A percentile compares a stretch with the other conserved stretches of the same genome.
Conservation (phyloP, 352 stramenopile species). For the Plasmopara halstedii region DNA sequence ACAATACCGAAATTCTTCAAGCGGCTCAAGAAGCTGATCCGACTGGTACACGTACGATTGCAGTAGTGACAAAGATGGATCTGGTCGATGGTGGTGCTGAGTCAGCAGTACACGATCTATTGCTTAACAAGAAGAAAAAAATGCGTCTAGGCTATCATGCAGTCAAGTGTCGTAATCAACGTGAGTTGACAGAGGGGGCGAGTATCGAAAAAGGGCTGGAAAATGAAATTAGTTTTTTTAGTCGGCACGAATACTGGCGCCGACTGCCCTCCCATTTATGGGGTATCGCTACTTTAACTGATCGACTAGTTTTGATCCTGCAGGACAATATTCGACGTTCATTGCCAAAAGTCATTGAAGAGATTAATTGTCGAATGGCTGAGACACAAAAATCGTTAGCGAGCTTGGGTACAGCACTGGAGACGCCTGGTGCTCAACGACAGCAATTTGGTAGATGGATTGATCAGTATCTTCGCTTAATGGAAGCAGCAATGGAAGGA, state of each 20-base stretch:
- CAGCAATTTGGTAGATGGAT: constrained; percentile 27
- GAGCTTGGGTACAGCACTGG: constrained; percentile 18
- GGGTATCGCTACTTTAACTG: constrained; percentile 27
- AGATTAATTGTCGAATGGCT: constrained; percentile 29
- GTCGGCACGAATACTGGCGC: constrained; percentile 37
- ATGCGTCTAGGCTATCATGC: constrained; percentile 75
- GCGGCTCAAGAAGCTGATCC: constrained; percentile 60
- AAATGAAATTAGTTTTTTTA: constrained; percentile 55
- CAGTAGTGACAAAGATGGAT: constrained; percentile 86
- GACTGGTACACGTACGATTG: constrained; percentile 64
- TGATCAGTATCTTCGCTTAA: constrained; percentile 22
- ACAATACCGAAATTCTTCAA: constrained; percentile 79
- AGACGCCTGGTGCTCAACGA: constrained; percentile 17
- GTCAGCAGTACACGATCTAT: constrained; percentile 51
- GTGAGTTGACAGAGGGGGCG: constrained; percentile 43
- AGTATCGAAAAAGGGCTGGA: constrained; percentile 43
- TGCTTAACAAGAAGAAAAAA: constrained; percentile 67
- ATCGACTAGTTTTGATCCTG: constrained; percentile 35
- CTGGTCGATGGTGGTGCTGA: constrained; percentile 80
- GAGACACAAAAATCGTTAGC: constrained; percentile 13
- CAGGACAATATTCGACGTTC: constrained; percentile 42
- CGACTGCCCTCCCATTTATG: constrained; percentile 21
- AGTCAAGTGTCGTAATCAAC: constrained; percentile 79
- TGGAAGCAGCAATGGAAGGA: constrained; percentile 28
- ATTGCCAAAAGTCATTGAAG: constrained; percentile 33